A percentile compares a stretch with the other conserved stretches of the same genome.
Evolutionary conservation across 1,139 yeast genomes (phyloP).

Genomic region (Blastobotrys illinoisensis): DNA sequence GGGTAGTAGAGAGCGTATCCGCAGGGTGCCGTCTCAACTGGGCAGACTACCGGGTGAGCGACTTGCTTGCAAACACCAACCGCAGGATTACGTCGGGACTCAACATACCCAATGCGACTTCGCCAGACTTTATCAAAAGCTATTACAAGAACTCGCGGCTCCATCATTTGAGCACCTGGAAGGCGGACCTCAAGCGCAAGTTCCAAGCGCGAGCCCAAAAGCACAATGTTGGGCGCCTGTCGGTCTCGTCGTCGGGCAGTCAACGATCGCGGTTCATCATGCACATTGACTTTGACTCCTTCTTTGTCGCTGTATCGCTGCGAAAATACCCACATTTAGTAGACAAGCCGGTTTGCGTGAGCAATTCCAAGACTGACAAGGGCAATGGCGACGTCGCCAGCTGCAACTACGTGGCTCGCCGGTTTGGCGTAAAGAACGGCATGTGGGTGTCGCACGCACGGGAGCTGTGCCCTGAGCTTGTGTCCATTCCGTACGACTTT

Average conservation of each 20-base stretch:
- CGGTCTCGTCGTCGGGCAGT: constrained; percentile 1
- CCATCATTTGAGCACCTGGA: constrained; percentile 87
- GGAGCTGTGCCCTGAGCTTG: constrained; percentile 57
- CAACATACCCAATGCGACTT: constrained; percentile 12
- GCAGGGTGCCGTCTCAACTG: constrained; percentile 52
- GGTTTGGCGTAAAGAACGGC: constrained; percentile 71
- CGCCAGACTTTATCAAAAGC: constrained; percentile 60
- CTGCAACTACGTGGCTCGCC: constrained; percentile 81
- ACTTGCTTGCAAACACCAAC: constrained; percentile 4
- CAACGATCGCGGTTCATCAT: constrained; percentile 38
- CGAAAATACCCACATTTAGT: constrained; percentile 46
- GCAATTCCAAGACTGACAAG: constrained; percentile 59
- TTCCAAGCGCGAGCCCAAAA: constrained; percentile 44
- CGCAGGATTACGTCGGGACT: constrained; percentile 31
- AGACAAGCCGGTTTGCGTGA: constrained; percentile 69
- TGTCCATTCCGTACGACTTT: constrained; percentile 67
- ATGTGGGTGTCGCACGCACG: constrained; percentile 79
- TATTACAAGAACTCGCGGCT: constrained; percentile 79
- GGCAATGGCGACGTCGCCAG: constrained; percentile 73
- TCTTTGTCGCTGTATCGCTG: constrained; percentile 83
- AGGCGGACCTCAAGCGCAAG: constrained; percentile 61
- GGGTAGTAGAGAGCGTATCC: constrained; percentile 68
- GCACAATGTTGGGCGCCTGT: constrained; percentile 8
- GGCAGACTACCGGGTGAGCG: constrained; percentile 50
- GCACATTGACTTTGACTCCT: constrained; percentile 91